These are phyloP conservation scores for Amanita muscaria DNA, from an alignment of 768 basidiomycete genomes.

Conservation along the genomic window DNA sequence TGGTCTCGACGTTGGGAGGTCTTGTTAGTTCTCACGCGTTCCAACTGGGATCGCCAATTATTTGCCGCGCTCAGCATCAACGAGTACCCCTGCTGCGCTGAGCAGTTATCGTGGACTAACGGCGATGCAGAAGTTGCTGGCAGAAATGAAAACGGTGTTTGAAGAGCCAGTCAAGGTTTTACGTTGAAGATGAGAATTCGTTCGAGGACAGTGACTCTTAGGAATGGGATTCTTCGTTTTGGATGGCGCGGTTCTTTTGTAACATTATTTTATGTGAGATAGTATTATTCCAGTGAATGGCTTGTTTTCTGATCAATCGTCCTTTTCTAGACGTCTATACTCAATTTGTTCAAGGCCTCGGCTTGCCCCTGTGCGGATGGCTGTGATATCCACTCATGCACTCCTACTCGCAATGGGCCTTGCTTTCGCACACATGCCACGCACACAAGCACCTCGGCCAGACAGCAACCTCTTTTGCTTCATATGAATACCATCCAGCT, in stretches of 20 bases:
- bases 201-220: not conserved
- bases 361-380: no score
- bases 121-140: not conserved
- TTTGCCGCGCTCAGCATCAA: not conserved
- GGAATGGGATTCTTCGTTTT: conserved; percentile 1
- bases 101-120: not conserved
- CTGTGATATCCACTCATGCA: no score
- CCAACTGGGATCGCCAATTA: conserved; percentile 3
- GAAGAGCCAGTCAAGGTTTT: no score
- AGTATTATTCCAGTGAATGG: no score
- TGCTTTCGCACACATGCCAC: no score
- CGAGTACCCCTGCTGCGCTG: no score
- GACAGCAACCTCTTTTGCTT: no score
- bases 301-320: not conserved
- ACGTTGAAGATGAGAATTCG: not conserved
- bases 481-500: no score
- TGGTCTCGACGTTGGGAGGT: conserved; percentile 52
- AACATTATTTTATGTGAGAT: conserved; percentile 7
- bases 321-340: not conserved
- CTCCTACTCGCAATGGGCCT: no score
- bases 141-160: not conserved
- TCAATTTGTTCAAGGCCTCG: not conserved
- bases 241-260: not conserved
- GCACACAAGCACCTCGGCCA: no score
- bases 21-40: conserved; percentile 32